A percentile compares a stretch with the other conserved stretches of the same genome.
phyloP scores from a whole-genome alignment of 192 early-diverging fungal genomes.

The Helicostylum pulchrum region DNA sequence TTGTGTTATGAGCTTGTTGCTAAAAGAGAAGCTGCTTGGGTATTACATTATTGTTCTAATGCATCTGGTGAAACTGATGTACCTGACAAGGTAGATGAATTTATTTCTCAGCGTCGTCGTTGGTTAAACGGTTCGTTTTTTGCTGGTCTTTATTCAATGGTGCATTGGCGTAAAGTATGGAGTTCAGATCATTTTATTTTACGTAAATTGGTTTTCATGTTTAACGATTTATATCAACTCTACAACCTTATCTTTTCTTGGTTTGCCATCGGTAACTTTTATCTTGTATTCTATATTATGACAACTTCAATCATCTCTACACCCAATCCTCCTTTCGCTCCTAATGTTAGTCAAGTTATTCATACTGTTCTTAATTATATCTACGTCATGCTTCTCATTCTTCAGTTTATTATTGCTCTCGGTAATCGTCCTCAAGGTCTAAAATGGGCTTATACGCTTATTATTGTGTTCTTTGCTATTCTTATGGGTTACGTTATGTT shows the following conservation, averaged over 20 bases:
- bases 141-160: slow-evolving; percentile 70
- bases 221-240: slow-evolving; percentile 69
- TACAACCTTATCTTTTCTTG: slow-evolving; percentile 63
- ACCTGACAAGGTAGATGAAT: slow-evolving; percentile 65
- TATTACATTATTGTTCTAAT: slow-evolving; percentile 65
- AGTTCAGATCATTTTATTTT: slow-evolving; percentile 59
- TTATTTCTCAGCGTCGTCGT: slow-evolving; percentile 75
- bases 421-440: slow-evolving; percentile 96
- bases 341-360: slow-evolving; percentile 31
- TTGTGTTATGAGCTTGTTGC: slow-evolving; percentile 77
- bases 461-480: slow-evolving; percentile 61
- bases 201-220: slow-evolving; percentile 59
- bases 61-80: slow-evolving; percentile 78
- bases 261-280: slow-evolving; percentile 77
- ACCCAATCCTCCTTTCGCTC: slow-evolving; percentile 28
- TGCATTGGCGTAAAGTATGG: slow-evolving; percentile 62
- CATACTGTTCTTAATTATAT: slow-evolving; percentile 43
- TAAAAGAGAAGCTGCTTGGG: slow-evolving; percentile 64
- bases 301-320: slow-evolving; percentile 47
- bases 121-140: slow-evolving; percentile 87
- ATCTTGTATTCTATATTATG: slow-evolving; percentile 88
- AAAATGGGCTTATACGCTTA: slow-evolving; percentile 69
- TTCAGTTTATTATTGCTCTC: slow-evolving; percentile 84
- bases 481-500: slow-evolving; percentile 44
- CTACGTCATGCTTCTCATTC: slow-evolving; percentile 68